A percentile compares a stretch with the other conserved stretches of the same genome.
phyloP scores from a whole-genome alignment of 371 early-diverging fungal species.

The Mucor saturninus region DNA sequence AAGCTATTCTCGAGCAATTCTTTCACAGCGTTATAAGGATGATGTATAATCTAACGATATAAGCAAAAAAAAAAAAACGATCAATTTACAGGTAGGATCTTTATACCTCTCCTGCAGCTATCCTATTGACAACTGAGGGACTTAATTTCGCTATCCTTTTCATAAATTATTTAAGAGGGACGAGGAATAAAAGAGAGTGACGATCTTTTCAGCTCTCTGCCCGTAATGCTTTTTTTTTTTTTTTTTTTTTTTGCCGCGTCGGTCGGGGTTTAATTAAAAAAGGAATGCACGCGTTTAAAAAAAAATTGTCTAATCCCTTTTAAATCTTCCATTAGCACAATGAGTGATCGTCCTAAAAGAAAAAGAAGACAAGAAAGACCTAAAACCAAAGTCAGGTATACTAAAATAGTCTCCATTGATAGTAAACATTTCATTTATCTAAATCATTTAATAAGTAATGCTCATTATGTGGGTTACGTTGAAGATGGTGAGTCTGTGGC shows the following conservation, averaged over 20 bases:
- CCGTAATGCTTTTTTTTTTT: too few relatives aligned
- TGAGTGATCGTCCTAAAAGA: slow-evolving; percentile 55
- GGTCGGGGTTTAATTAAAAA: not conserved
- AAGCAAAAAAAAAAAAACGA: not conserved
- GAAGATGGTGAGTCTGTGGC: slow-evolving; percentile 95
- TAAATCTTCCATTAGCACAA: slow-evolving; percentile 8
- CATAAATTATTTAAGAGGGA: not conserved
- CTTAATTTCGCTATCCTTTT: slow-evolving; percentile 41
- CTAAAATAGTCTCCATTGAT: not conserved
- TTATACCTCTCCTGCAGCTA: slow-evolving; percentile 89
- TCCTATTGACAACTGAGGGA: slow-evolving; percentile 78
- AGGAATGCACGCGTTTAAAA: slow-evolving; percentile 1
- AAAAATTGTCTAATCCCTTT: slow-evolving; percentile 13
- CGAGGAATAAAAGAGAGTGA: not conserved
- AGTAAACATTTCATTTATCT: not conserved
- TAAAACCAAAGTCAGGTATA: slow-evolving; percentile 22
- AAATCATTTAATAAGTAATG: slow-evolving; percentile 57
- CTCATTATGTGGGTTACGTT: slow-evolving; percentile 94
- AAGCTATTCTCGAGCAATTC: slow-evolving; percentile 95
- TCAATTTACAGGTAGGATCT: not conserved
- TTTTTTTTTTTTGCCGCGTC: not conserved
- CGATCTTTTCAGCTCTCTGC: not conserved
- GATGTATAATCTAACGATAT: slow-evolving; percentile 70
- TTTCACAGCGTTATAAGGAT: slow-evolving; percentile 90
- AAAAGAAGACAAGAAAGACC: slow-evolving; percentile 40